Percentiles rank a stretch among this genome's conserved stretches.
Conservation (phyloP, 176 grass and related monocot genomes). For the Luzula sylvatica region DNA sequence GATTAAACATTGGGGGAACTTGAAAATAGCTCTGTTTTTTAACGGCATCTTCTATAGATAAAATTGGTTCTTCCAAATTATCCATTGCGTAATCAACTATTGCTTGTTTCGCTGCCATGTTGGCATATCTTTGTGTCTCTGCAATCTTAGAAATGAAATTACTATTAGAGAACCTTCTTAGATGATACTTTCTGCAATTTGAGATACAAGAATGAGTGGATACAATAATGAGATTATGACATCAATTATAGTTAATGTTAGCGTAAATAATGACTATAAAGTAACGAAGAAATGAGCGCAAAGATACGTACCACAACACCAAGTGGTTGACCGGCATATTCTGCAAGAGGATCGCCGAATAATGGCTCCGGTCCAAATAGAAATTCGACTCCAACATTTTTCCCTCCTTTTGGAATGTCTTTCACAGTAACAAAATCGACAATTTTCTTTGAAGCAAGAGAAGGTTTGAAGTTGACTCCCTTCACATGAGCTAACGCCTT, state of each 20-base stretch:
- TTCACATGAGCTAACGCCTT: slow-evolving; percentile 49
- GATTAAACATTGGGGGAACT: slow-evolving; percentile 23
- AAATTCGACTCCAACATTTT: slow-evolving; percentile 41
- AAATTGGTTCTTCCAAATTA: slow-evolving; percentile 46
- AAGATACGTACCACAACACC: slow-evolving; percentile 49
- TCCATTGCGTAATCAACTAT: slow-evolving; percentile 41
- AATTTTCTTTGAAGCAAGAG: slow-evolving; percentile 51
- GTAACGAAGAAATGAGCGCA: background rate
- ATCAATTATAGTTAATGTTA: background rate
- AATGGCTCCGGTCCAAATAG: slow-evolving; percentile 51
- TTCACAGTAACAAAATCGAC: slow-evolving; percentile 38
- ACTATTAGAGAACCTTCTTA: too few species aligned
- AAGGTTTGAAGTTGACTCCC: slow-evolving; percentile 51
- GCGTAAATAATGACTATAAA: background rate
- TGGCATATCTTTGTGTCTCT: slow-evolving; percentile 60
- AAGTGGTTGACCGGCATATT: slow-evolving; percentile 63
- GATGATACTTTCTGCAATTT: too few species aligned
- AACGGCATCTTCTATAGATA: slow-evolving; percentile 61
- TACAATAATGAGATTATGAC: background rate
- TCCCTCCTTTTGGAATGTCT: slow-evolving; percentile 64
- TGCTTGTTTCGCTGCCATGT: slow-evolving; percentile 59
- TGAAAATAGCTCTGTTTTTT: slow-evolving; percentile 36
- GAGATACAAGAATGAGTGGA: slow-evolving; percentile 3
- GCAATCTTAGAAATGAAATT: too few species aligned
- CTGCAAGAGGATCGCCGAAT: slow-evolving; percentile 54